A percentile compares a stretch with the other conserved stretches of the same genome.
Conservation (phyloP, 2,329 filamentous ascomycete genomes). For the Orbilia quercus region DNA sequence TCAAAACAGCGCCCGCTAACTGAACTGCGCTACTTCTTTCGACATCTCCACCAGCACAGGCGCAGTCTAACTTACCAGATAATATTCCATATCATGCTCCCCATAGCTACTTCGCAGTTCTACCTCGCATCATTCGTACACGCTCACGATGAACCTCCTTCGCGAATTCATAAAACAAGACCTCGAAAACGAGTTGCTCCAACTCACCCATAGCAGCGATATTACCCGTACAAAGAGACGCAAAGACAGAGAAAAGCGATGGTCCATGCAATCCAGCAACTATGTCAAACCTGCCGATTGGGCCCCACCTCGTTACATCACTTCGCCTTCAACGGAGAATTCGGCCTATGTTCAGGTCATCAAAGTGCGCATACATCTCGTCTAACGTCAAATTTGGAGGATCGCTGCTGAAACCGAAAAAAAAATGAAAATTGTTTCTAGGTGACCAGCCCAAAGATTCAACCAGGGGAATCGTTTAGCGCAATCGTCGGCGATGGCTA, state of each 20-base stretch:
- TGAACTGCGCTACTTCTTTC: neutral
- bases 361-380: slow-evolving; percentile 11
- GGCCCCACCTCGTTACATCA: slow-evolving; percentile 33
- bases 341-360: slow-evolving; percentile 31
- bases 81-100: slow-evolving; percentile 7
- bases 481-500: slow-evolving; percentile 38
- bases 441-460: slow-evolving; percentile 16
- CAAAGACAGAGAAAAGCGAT: neutral
- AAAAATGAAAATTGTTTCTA: slow-evolving; percentile 4
- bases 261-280: neutral
- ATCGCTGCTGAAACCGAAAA: slow-evolving; percentile 4
- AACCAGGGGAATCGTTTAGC: slow-evolving; percentile 19
- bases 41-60: neutral
- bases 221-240: slow-evolving; percentile 11
- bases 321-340: slow-evolving; percentile 15
- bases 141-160: slow-evolving; percentile 30
- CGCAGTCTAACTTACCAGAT: no score
- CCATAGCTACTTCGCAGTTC: neutral
- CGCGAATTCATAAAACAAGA: slow-evolving; percentile 42
- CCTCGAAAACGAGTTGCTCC: slow-evolving; percentile 29
- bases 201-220: slow-evolving; percentile 7
- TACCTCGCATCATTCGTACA: neutral
- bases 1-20: neutral
- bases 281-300: slow-evolving; percentile 31
- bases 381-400: neutral